These are phyloP conservation scores for Solanum verrucosum DNA, from an alignment of 257 asterid genomes.

Conservation along the genomic window DNA sequence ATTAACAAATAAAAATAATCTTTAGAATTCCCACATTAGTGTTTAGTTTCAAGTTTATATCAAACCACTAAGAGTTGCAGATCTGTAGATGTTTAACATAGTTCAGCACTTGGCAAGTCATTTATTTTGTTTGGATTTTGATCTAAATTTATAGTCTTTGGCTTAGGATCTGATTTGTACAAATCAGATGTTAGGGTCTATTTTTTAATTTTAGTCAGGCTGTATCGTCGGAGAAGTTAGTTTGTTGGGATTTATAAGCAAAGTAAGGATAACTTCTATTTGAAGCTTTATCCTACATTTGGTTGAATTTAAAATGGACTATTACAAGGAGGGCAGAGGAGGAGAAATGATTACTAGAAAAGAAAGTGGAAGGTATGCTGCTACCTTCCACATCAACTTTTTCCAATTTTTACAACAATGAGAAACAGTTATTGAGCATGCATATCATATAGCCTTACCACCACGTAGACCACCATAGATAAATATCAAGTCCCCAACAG, in stretches of 20 bases:
- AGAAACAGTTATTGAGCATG: background rate
- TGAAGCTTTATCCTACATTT: background rate
- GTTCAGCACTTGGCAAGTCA: background rate
- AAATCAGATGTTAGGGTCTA: background rate
- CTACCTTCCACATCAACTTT: background rate
- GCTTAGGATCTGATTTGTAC: background rate
- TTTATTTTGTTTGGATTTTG: background rate
- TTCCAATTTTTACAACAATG: background rate
- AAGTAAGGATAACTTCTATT: background rate
- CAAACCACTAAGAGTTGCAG: background rate
- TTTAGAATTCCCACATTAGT: background rate
- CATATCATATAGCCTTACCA: conserved; percentile 43
- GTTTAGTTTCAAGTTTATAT: background rate
- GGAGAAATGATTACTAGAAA: background rate
- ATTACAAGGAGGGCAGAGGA: background rate
- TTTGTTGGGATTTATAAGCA: background rate
- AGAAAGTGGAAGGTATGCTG: background rate
- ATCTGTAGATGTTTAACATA: background rate
- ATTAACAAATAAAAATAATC: background rate
- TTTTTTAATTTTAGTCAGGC: background rate
- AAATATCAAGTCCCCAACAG: conserved; percentile 93
- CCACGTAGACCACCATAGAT: conserved; percentile 99
- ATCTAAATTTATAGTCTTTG: background rate
- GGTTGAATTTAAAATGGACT: background rate
- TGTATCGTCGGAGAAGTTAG: background rate